Percentiles rank a stretch among this genome's conserved stretches.
Conservation (phyloP, 371 early-diverging fungal genomes). For the Umbelopsis sp. region DNA sequence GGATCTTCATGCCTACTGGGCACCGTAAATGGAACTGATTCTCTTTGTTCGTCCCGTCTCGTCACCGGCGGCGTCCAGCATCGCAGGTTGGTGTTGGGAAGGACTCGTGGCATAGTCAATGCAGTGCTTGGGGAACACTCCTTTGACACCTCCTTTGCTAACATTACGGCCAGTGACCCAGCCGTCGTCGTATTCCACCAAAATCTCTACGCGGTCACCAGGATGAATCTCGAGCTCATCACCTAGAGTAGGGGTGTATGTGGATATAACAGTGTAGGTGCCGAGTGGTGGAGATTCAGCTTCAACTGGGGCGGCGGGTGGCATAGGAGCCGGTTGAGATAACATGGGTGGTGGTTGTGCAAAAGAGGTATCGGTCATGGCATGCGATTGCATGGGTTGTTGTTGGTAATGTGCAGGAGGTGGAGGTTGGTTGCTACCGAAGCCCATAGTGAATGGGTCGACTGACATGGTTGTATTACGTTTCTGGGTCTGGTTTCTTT, state of each 20-base stretch:
- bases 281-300: slow-evolving; percentile 37
- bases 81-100: slow-evolving; percentile 15
- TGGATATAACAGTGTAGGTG: slow-evolving; percentile 53
- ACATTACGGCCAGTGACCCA: slow-evolving; percentile 72
- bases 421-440: slow-evolving; percentile 39
- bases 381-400: slow-evolving; percentile 12
- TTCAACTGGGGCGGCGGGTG: background rate
- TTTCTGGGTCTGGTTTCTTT: slow-evolving; percentile 24
- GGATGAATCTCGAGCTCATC: slow-evolving; percentile 71
- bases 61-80: slow-evolving; percentile 19
- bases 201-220: slow-evolving; percentile 65
- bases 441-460: slow-evolving; percentile 57
- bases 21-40: slow-evolving; percentile 15
- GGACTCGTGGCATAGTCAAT: slow-evolving; percentile 36
- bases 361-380: background rate
- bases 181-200: slow-evolving; percentile 73
- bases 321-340: slow-evolving; percentile 8
- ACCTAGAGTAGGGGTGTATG: slow-evolving; percentile 65
- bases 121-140: slow-evolving; percentile 71
- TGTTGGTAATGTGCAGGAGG: background rate
- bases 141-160: slow-evolving; percentile 57
- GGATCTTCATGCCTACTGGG: background rate
- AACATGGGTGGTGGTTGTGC: slow-evolving; percentile 22
- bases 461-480: slow-evolving; percentile 18
- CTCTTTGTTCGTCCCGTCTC: slow-evolving; percentile 13